Base-by-base conservation (phyloP, 345 rosid genomes). In the Aegle marmelos region DNA sequence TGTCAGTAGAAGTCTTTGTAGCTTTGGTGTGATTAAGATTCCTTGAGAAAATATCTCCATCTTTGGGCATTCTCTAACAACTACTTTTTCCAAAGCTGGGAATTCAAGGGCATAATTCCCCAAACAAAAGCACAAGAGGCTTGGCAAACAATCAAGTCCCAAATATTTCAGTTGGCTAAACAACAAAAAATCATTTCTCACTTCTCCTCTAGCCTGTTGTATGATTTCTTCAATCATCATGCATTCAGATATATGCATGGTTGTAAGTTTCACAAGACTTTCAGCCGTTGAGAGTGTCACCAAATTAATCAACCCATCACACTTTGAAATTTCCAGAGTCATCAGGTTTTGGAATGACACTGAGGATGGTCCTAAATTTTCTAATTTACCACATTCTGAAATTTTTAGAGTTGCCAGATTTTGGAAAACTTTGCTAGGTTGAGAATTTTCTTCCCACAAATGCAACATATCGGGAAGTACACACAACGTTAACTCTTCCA, bases 231-330 rank as follows among this genome's bases (percentile, higher is more conserved):
- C 45, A 2, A 85, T 36, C 59, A 30, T 41, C 10, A 76, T 10
- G 48, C 86, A 85, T 6, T 76, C 60, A 7, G 19, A 7, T 31
- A 85, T 36, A 6, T 24, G 72, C 72, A 83, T 27, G 31, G 11
- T 73, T 24, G 33, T 14, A 11, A 83, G 84, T 6, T 63, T 34
- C 69, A 53, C 41, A 6, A 79, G n/a, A 57, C 73, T 72, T 72
- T 76, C 71, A 19, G 82, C 85, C 0, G 74, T 61, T 24, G 79
- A 61, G 31, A 54, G 13, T 7, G 72, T n/a, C 8, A 78, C 9
- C 45, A 85, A 78, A 28, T 39, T 25, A 4, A 24, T 5, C 41
- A 81, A 59, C 56, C 27, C 70, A 11, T 79, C 22, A 22, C 88
- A 83, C 10, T 57, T 17, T 2, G 33, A 59, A 24, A 78, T 76